Evolutionary conservation across 106 monocot genomes (phyloP).

Genomic region (Acanthochlamys bracteata): DNA sequence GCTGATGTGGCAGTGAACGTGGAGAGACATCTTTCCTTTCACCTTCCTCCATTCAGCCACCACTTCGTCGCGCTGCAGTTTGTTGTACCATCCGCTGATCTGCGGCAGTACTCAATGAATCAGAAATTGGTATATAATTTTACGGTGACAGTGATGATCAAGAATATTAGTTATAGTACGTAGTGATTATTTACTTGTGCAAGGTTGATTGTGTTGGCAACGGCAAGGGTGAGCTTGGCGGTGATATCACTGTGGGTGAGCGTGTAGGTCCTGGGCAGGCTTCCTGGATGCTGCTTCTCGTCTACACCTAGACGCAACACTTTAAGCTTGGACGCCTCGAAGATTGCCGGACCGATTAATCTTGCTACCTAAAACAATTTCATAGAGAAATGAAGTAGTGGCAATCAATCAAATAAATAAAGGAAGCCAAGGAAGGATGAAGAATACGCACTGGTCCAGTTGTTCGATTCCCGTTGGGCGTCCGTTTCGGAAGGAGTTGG

Average conservation of each 20-base stretch:
- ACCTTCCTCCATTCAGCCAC: constrained; percentile 97
- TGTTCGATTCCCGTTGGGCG: background rate
- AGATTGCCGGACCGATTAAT: constrained; percentile 84
- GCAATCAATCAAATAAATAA: background rate
- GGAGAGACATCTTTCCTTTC: constrained; percentile 81
- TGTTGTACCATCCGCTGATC: constrained; percentile 84
- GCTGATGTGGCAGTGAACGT: constrained; percentile 95
- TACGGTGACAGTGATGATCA: too few relatives aligned
- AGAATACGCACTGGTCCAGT: background rate
- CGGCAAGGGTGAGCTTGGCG: constrained; percentile 72
- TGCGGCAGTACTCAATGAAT: constrained; percentile 2
- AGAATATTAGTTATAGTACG: too few relatives aligned
- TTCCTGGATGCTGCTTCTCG: constrained; percentile 58
- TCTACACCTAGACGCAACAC: constrained; percentile 74
- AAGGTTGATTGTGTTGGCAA: constrained; percentile 71
- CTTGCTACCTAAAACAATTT: constrained; percentile 46
- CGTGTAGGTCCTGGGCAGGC: constrained; percentile 77
- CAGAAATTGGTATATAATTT: background rate
- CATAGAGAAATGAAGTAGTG: background rate
- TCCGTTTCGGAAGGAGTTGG: background rate
- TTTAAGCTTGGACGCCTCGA: constrained; percentile 92
- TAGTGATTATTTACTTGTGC: constrained; percentile 44
- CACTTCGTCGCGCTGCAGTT: constrained; percentile 91
- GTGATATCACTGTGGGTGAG: constrained; percentile 97
- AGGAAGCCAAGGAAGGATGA: background rate